A percentile compares a stretch with the other conserved stretches of the same genome.
Evolutionary conservation across 2,329 filamentous ascomycete genomes (phyloP).

Genomic region (Stagonosporopsis tanaceti): DNA sequence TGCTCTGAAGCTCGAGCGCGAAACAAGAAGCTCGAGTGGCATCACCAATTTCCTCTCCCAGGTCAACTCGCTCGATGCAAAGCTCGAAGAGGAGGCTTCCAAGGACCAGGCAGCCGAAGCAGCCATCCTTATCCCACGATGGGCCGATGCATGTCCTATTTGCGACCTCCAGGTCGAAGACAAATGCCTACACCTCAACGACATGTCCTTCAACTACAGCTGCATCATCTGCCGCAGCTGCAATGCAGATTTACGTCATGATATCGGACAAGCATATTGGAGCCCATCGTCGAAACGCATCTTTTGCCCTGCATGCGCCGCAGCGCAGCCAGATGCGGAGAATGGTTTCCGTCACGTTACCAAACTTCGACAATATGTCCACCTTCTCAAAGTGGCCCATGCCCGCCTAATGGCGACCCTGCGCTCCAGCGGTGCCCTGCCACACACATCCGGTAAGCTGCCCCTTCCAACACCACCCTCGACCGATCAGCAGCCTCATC

Average conservation of each 20-base stretch:
- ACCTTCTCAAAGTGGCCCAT: constrained; percentile 88
- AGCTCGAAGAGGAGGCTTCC: constrained; percentile 47
- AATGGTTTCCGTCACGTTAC: constrained; percentile 77
- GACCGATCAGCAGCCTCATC: constrained; percentile 38
- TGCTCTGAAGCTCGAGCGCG: constrained; percentile 87
- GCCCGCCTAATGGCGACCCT: constrained; percentile 88
- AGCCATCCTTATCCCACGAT: constrained; percentile 54
- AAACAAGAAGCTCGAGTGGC: constrained; percentile 76
- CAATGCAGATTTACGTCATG: constrained; percentile 73
- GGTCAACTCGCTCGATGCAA: constrained; percentile 77
- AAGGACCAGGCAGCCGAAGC: constrained; percentile 53
- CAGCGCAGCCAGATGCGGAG: constrained; percentile 63
- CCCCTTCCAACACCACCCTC: constrained; percentile 23
- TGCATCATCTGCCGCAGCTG: constrained; percentile 79
- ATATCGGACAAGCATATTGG: constrained; percentile 74
- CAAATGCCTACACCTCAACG: constrained; percentile 79
- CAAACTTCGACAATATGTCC: constrained; percentile 92
- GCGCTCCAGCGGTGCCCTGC: constrained; percentile 80
- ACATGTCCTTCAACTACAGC: constrained; percentile 82
- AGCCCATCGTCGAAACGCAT: constrained; percentile 72
- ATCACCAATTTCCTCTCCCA: constrained; percentile 85
- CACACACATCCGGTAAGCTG: constrained; percentile 69
- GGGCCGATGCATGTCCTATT: constrained; percentile 76
- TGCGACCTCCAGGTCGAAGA: constrained; percentile 93
- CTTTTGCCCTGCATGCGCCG: constrained; percentile 74